Evolutionary conservation across 2,329 filamentous ascomycete genomes (phyloP).

Genomic region (Ophiostoma sp.): DNA sequence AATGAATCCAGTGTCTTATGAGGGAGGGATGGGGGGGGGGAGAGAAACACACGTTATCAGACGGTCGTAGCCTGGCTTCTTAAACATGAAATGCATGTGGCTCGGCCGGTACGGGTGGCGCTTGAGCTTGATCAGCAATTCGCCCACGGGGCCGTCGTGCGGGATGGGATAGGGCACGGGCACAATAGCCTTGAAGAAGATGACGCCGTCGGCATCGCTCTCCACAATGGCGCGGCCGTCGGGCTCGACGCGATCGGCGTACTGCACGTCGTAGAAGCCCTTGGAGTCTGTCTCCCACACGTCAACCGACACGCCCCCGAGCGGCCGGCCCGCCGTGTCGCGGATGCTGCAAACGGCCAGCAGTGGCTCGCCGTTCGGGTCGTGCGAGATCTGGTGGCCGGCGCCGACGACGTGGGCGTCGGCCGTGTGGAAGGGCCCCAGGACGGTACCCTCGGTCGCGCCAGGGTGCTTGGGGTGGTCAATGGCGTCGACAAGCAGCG

Average conservation of each 20-base stretch:
- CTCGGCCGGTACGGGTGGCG: conserved; percentile 74
- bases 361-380: conserved; percentile 67
- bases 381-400: conserved; percentile 67
- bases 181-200: conserved; percentile 83
- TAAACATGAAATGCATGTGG: conserved; percentile 89
- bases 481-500: conserved; percentile 76
- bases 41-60: conserved; percentile 82
- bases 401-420: conserved; percentile 56
- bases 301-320: conserved; percentile 69
- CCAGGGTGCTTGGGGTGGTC: conserved; percentile 74
- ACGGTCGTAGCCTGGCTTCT: conserved; percentile 74
- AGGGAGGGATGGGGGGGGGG: too few relatives aligned
- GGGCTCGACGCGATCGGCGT: conserved; percentile 61
- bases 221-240: conserved; percentile 67
- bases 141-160: conserved; percentile 78
- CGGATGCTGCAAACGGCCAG: conserved; percentile 71
- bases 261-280: conserved; percentile 83
- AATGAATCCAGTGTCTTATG: too few relatives aligned
- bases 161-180: conserved; percentile 86
- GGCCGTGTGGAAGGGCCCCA: conserved; percentile 82
- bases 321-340: conserved; percentile 62
- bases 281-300: conserved; percentile 82
- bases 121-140: conserved; percentile 63
- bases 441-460: conserved; percentile 74
- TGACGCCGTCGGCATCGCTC: conserved; percentile 68